Evolutionary conservation across 148 eudicot genomes (phyloP), one percentile per base, ranked within the genome.

Genomic region (Amaranthus cruentus): DNA sequence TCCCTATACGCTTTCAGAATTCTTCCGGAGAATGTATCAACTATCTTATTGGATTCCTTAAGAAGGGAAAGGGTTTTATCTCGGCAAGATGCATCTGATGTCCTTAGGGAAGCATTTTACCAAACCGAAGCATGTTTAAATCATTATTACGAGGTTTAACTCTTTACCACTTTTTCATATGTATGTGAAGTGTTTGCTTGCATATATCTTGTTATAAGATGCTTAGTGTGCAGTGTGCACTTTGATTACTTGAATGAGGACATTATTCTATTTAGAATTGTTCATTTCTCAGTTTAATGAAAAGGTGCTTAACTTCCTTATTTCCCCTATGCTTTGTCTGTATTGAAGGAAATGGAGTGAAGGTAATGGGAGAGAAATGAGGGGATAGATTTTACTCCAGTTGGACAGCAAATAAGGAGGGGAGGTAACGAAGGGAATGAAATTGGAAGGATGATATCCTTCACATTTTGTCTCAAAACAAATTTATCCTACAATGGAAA

Each of bases 81-180:
- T 12, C 85, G 72, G 61, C 80, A 83, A 66, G 88, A 94, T 83
- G 98, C 97, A 10, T 84, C 97, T 15, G 97, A 94, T 81, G 96
- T 91, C 67, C 93, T 94, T 55, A 87, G 84, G 74, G 96, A 91
- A 70, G 96, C 98, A 76, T 85, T 94, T 81, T 77, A 69, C 70
- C 89, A 78, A 73, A 90, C 97, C 12, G 98, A 94, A 85, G 87
- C 88, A 46, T 68, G 81, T 85, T 69, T 94, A 73, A 79, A 86
- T 77, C 84, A 89, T 76, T 83, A 84, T 74, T 94, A 94, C 73
- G 98, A 94, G 98, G 98, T 94, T 85, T 70, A 58, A 64, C 11
- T 62, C 55, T 61, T 68, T 52, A 42, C 43, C 14, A 6, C 13
- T 3, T 56, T 59, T 47, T 68, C 12, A 49, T 5, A 18, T 57